Evolutionary conservation across 2,329 filamentous ascomycete genomes (phyloP), one percentile per base, ranked within the genome.

Genomic region (Fusarium camptoceras): DNA sequence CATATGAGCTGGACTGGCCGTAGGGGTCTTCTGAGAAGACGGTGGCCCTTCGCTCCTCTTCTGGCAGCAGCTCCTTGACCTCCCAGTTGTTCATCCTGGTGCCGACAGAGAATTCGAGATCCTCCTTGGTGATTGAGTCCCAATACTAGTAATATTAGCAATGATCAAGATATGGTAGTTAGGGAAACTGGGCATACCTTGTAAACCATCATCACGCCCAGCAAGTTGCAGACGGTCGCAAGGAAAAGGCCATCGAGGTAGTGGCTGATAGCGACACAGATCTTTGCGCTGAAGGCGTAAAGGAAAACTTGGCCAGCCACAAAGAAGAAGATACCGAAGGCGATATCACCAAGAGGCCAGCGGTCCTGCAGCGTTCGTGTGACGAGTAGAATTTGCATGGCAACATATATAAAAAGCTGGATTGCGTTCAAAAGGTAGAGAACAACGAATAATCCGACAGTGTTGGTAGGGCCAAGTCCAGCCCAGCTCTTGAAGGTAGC

Each of bases 151-250:
- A 16, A 53, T 53, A 39, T 71, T 65, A 70, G 58, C 27, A 49
- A 60, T 42, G 3, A 9, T 34, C 27, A 11, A n/a, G 8, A 15
- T 20, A 20, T 25, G 12, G 16, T 46, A 49, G 11, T 37, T 42
- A 4, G 5, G 55, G 11, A 24, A 25, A 16, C 28, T 37, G 22
- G 22, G 75, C 81, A 55, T 81, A 87, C 94, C 91, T 99, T 99
- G 87, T 99, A 99, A 39, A 99, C 91, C 96, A 98, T 99, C 96
- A 99, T 99, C 66, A 99, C 95, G 15, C 91, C 94, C 44, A 99
- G 84, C 46, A 99, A 83, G 78, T 99, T 99, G 84, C 94, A 96
- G 58, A 95, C 90, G 1, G 95, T 98, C 7, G 94, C 93, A 77
- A 99, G 94, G 83, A 98, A 97, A 49, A 98, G 82, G 1, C 95